These are phyloP conservation scores for Circinella minor DNA, from an alignment of 371 early-diverging fungal species.

Conservation along the genomic window DNA sequence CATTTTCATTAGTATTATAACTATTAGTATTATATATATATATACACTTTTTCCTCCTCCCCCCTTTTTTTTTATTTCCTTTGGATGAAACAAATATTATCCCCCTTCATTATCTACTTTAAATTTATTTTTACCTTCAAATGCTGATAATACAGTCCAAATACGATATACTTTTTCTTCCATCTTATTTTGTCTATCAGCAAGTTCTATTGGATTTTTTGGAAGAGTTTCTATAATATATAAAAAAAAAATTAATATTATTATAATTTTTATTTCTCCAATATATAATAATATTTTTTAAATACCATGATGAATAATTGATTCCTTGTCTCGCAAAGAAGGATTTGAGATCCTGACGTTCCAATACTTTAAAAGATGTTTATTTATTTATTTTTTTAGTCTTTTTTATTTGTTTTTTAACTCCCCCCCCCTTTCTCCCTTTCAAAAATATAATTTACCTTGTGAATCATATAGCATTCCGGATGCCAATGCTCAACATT, in stretches of 20 bases:
- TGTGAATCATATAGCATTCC: constrained; percentile 98
- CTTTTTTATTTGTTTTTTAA: no score
- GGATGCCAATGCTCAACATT: constrained; percentile 96
- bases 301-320: constrained; percentile 18
- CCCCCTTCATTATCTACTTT: background rate
- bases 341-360: constrained; percentile 66
- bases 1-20: no score
- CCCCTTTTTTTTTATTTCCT: background rate
- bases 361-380: constrained; percentile 65
- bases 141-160: constrained; percentile 91
- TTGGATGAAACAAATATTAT: background rate
- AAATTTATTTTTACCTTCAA: constrained; percentile 59
- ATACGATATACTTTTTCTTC: constrained; percentile 92
- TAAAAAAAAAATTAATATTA: background rate
- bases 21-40: no score
- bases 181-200: constrained; percentile 59
- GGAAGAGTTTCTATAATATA: constrained; percentile 9
- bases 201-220: constrained; percentile 39
- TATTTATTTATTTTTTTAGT: background rate
- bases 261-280: background rate
- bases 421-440: background rate
- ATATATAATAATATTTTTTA: background rate
- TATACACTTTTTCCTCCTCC: background rate
- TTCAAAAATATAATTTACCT: constrained; percentile 34
- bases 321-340: constrained; percentile 16